Conservation (phyloP, 1,139 yeast genomes). For the Yueomyces sp. region DNA sequence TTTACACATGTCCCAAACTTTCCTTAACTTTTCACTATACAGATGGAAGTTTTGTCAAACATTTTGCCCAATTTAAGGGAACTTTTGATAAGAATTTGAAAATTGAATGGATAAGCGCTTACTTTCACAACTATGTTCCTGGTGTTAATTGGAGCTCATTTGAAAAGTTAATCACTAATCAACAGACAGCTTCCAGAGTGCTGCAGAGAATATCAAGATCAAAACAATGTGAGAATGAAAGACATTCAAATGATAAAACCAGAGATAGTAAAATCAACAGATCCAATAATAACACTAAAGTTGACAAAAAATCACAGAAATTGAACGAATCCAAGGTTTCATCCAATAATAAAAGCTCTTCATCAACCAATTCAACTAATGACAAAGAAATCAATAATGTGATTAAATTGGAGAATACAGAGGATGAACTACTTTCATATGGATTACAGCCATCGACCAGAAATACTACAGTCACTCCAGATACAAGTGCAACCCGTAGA, state of each 20-base stretch:
- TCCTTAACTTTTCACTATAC: slow-evolving; percentile 41
- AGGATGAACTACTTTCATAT: neutral
- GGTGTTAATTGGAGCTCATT: slow-evolving; percentile 34
- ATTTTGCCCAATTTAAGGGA: slow-evolving; percentile 46
- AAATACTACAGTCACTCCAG: neutral
- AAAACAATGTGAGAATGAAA: neutral
- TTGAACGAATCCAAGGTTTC: neutral
- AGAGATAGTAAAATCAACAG: no score
- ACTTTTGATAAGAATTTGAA: slow-evolving; percentile 48
- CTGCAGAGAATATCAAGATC: slow-evolving; percentile 4
- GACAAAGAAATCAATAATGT: neutral
- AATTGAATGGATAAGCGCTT: slow-evolving; percentile 62
- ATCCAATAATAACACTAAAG: neutral
- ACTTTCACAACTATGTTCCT: slow-evolving; percentile 32
- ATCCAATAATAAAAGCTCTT: neutral
- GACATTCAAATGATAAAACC: neutral
- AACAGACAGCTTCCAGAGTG: slow-evolving; percentile 11
- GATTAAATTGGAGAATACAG: neutral
- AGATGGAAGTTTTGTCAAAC: slow-evolving; percentile 60
- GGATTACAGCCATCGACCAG: neutral
- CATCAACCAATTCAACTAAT: neutral
- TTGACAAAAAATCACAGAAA: neutral
- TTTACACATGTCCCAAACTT: slow-evolving; percentile 48
- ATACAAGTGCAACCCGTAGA: neutral
- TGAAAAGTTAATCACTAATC: slow-evolving; percentile 21